Conservation (phyloP, 257 asterid genomes). For the Plectranthus barbatus region DNA sequence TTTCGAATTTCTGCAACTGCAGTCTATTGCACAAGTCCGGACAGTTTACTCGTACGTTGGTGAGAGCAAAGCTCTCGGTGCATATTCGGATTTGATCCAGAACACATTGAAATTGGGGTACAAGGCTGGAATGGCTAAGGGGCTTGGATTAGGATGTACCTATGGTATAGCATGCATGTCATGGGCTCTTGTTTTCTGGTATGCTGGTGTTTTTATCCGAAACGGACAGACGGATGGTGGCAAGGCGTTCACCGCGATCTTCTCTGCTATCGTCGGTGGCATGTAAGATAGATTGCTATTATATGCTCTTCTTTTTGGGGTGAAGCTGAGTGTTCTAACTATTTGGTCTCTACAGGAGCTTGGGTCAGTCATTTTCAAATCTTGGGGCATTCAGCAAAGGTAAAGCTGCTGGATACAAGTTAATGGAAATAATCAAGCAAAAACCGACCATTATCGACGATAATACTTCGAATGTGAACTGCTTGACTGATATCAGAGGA, state of each 20-base stretch:
- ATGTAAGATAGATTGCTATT: slow-evolving; percentile 54
- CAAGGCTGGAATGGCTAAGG: slow-evolving; percentile 99
- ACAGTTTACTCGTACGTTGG: slow-evolving; percentile 93
- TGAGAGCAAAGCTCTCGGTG: slow-evolving; percentile 62
- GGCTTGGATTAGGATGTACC: slow-evolving; percentile 92
- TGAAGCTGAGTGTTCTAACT: slow-evolving; percentile 2
- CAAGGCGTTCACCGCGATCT: slow-evolving; percentile 91
- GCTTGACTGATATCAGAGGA: slow-evolving; percentile 60
- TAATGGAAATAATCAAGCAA: slow-evolving; percentile 86
- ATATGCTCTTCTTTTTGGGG: background rate
- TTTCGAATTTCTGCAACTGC: slow-evolving; percentile 1
- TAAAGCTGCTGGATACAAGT: slow-evolving; percentile 86
- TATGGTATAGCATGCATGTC: slow-evolving; percentile 98
- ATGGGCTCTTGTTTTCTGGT: slow-evolving; percentile 99
- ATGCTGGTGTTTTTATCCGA: slow-evolving; percentile 93
- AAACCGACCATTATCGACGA: slow-evolving; percentile 74
- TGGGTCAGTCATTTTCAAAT: slow-evolving; percentile 95
- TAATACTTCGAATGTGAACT: slow-evolving; percentile 29
- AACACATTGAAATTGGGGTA: slow-evolving; percentile 87
- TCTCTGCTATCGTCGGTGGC: slow-evolving; percentile 96
- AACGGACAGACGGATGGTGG: slow-evolving; percentile 91
- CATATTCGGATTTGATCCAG: slow-evolving; percentile 86
- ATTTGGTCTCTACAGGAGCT: slow-evolving; percentile 58
- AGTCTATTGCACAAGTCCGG: slow-evolving; percentile 97
- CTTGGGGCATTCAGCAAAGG: slow-evolving; percentile 98